Evolutionary conservation across 768 basidiomycete species (phyloP).

Genomic region (Paxillus rubicundulus): DNA sequence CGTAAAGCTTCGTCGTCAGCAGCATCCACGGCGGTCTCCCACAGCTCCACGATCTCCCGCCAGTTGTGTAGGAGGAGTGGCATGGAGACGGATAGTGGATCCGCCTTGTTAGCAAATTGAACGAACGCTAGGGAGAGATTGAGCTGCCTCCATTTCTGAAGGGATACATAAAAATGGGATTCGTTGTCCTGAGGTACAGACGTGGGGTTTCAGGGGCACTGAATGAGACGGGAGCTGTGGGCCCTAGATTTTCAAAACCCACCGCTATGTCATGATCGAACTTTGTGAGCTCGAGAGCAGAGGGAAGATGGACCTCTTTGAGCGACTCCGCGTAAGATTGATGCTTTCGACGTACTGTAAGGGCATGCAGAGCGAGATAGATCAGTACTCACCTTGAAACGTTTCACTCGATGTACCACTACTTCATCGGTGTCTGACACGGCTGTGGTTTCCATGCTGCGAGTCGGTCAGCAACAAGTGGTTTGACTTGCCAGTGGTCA

Average conservation of each 20-base stretch:
- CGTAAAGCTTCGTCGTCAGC: slow-evolving; percentile 72
- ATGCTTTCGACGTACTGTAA: slow-evolving; percentile 42
- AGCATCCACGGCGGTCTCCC: slow-evolving; percentile 54
- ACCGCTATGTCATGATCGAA: slow-evolving; percentile 63
- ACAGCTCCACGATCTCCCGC: slow-evolving; percentile 62
- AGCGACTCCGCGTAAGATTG: slow-evolving; percentile 69
- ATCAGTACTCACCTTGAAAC: slow-evolving; percentile 45
- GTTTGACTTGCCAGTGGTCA: no score
- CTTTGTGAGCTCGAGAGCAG: slow-evolving; percentile 52
- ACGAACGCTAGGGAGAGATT: slow-evolving; percentile 78
- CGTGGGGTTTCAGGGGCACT: not conserved
- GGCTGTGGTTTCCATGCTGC: slow-evolving; percentile 9
- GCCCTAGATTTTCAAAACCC: slow-evolving; percentile 2
- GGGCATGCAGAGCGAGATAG: not conserved
- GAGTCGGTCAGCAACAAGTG: no score
- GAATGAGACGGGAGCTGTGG: not conserved
- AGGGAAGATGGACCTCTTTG: slow-evolving; percentile 71
- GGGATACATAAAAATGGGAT: slow-evolving; percentile 73
- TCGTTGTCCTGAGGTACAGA: slow-evolving; percentile 57
- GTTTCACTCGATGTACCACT: slow-evolving; percentile 39
- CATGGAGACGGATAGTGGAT: slow-evolving; percentile 68
- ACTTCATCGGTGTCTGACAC: slow-evolving; percentile 18
- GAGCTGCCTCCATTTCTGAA: slow-evolving; percentile 76
- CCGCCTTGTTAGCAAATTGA: slow-evolving; percentile 59
- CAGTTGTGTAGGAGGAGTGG: slow-evolving; percentile 81